Conservation (phyloP, 208 protist genomes). For the Leptomonas pyrrhocoris region DNA sequence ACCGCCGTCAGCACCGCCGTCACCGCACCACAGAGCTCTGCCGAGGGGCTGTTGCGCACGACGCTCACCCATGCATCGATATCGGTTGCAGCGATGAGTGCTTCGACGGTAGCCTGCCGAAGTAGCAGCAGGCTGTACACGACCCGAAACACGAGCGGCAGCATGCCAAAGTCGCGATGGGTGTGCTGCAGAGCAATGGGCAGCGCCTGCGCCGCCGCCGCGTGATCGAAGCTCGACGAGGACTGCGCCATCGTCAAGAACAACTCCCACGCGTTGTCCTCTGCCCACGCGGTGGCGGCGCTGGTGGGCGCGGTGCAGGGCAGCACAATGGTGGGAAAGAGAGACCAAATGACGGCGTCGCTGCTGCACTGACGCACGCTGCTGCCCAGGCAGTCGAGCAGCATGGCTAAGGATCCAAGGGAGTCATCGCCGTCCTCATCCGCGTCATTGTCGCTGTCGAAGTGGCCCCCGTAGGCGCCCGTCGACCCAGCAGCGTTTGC, state of each 20-base stretch:
- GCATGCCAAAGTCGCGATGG: conserved; percentile 51
- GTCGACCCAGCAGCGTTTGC: background rate
- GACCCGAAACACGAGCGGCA: conserved; percentile 54
- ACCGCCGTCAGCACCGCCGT: conserved; percentile 40
- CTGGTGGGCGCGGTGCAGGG: conserved; percentile 53
- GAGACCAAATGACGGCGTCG: conserved; percentile 50
- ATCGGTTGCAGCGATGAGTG: conserved; percentile 20
- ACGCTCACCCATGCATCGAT: conserved; percentile 38
- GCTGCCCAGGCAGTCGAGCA: conserved; percentile 65
- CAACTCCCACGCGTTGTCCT: conserved; percentile 85
- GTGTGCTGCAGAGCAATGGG: conserved; percentile 51
- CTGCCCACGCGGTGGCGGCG: conserved; percentile 58
- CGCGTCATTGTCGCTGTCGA: conserved; percentile 19
- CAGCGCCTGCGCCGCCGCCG: conserved; percentile 42
- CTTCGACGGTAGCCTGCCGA: conserved; percentile 30
- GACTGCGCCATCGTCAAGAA: conserved; percentile 54
- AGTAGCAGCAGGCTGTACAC: conserved; percentile 59
- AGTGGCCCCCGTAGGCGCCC: background rate
- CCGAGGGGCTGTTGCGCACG: conserved; percentile 33
- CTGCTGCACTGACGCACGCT: conserved; percentile 33
- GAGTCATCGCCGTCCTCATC: conserved; percentile 33
- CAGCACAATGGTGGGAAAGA: conserved; percentile 53
- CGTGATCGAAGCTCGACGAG: conserved; percentile 25
- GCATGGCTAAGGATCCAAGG: conserved; percentile 43
- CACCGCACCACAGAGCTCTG: conserved; percentile 36